Evolutionary conservation across 2,329 filamentous ascomycete species (phyloP).

Genomic region (Blastomyces gilchristii): DNA sequence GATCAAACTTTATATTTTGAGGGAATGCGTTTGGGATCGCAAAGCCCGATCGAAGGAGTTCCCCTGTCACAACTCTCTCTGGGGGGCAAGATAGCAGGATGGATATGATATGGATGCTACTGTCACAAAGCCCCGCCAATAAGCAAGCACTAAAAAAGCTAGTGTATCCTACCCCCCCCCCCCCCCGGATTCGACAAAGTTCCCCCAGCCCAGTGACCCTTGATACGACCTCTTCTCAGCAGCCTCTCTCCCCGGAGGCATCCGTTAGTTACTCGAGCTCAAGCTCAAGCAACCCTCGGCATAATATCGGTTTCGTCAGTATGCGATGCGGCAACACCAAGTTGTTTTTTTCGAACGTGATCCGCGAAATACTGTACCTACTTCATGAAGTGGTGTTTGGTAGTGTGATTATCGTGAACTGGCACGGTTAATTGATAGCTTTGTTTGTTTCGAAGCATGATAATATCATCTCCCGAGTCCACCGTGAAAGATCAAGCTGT

Average conservation of each 20-base stretch:
- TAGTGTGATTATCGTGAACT: background rate
- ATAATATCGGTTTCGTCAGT: too few species aligned
- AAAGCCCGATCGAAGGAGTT: background rate
- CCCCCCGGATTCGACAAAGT: background rate
- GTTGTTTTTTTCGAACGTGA: background rate
- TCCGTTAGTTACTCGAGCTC: too few species aligned
- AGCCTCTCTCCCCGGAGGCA: too few species aligned
- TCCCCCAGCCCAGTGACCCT: too few species aligned
- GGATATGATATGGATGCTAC: background rate
- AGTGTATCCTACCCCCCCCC: background rate
- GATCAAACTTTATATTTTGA: background rate
- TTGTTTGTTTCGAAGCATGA: background rate
- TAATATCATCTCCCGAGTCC: too few species aligned
- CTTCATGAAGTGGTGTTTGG: background rate
- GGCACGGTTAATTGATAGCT: background rate
- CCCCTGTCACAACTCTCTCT: background rate
- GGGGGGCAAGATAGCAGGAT: too few species aligned
- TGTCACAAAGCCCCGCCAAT: background rate
- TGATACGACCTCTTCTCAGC: background rate
- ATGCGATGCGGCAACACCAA: too few species aligned
- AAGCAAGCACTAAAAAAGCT: background rate
- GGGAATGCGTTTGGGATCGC: background rate
- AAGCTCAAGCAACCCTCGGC: too few species aligned
- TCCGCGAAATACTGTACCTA: background rate
- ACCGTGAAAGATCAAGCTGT: background rate